Evolutionary conservation across 345 rosid species (phyloP).

Genomic region (Ceriops zippeliana): DNA sequence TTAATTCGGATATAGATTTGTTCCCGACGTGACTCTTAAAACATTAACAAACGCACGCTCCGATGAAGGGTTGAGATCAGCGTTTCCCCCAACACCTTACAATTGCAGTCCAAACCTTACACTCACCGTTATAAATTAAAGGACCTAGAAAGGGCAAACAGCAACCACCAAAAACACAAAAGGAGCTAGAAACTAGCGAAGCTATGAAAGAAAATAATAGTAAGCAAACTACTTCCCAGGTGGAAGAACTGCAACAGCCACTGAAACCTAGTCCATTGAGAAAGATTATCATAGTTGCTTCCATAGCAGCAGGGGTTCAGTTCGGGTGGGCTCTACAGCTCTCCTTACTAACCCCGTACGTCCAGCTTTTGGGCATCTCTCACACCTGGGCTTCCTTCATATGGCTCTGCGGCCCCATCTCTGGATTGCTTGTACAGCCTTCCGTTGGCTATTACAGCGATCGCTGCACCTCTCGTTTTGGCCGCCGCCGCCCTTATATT

Average conservation of each 20-base stretch:
- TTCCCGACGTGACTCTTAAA: no score
- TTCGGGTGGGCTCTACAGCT: constrained; percentile 96
- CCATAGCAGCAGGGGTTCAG: constrained; percentile 85
- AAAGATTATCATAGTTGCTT: constrained; percentile 58
- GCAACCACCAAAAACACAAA: neutral
- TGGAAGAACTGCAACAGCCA: neutral
- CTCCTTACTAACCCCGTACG: constrained; percentile 80
- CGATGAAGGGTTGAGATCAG: no score
- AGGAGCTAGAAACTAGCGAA: neutral
- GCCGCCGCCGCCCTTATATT: constrained; percentile 90
- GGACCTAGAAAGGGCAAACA: no score
- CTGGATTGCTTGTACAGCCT: constrained; percentile 89
- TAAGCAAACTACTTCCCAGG: neutral
- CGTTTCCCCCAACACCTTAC: no score
- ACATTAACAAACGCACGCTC: no score
- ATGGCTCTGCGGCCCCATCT: constrained; percentile 92
- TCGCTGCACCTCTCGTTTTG: constrained; percentile 63
- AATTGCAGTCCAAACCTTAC: no score
- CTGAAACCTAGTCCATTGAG: constrained; percentile 15
- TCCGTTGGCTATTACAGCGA: constrained; percentile 81
- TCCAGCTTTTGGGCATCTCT: constrained; percentile 76
- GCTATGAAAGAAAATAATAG: constrained; percentile 2
- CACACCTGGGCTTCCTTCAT: constrained; percentile 85
- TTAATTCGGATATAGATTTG: no score
- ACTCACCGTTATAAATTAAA: constrained; percentile 4